Conservation (phyloP, 495 filamentous ascomycete genomes). For the Podospora pseudocomata region DNA sequence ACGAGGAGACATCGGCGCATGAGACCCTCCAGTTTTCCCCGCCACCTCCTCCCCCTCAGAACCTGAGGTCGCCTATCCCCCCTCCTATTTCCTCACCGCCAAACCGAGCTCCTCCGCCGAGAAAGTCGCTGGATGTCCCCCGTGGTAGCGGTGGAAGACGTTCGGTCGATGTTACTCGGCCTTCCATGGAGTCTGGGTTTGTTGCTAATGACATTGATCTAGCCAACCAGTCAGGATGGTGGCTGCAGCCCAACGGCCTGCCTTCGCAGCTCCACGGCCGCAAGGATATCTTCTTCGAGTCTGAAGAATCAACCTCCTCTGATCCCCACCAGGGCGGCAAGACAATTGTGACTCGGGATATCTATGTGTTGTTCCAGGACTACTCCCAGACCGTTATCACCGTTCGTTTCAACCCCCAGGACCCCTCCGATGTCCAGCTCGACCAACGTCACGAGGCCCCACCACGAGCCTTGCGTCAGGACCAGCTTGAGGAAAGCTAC, state of each 20-base stretch:
- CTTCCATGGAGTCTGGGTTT: conserved; percentile 67
- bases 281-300: conserved; percentile 77
- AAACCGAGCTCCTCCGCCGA: conserved; percentile 21
- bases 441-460: conserved; percentile 88
- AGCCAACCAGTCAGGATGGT: conserved; percentile 70
- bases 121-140: conserved; percentile 68
- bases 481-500: conserved; percentile 85
- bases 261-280: conserved; percentile 80
- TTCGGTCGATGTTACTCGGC: conserved; percentile 64
- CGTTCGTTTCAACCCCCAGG: conserved; percentile 70
- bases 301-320: conserved; percentile 69
- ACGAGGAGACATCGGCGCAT: conserved; percentile 28
- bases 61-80: conserved; percentile 44
- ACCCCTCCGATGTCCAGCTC: conserved; percentile 65
- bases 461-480: conserved; percentile 80
- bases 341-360: conserved; percentile 66
- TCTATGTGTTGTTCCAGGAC: conserved; percentile 86
- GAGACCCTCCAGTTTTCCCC: conserved; percentile 17
- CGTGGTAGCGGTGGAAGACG: conserved; percentile 53
- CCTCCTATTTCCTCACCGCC: conserved; percentile 43
- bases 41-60: conserved; percentile 25
- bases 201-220: conserved; percentile 88
- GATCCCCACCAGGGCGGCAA: conserved; percentile 59
- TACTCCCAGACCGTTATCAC: conserved; percentile 93
- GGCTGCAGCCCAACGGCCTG: conserved; percentile 67